phyloP scores from a whole-genome alignment of 2,329 filamentous ascomycete species.

The Colletotrichum kahawae region DNA sequence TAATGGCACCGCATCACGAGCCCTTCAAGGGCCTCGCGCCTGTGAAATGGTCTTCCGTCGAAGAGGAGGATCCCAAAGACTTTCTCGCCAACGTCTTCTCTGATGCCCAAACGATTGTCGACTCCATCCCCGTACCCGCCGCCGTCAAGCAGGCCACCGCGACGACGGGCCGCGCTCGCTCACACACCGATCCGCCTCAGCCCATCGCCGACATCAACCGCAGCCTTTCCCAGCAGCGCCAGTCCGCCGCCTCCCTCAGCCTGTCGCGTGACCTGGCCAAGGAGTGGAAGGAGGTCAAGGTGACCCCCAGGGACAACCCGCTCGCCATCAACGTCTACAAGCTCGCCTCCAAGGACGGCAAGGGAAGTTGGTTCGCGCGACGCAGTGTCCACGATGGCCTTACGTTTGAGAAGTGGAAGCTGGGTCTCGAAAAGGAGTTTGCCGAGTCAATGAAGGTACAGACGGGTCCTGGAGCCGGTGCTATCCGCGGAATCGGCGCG shows the following conservation, averaged over 20 bases:
- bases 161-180: slow-evolving; percentile 53
- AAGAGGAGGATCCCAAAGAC: slow-evolving; percentile 52
- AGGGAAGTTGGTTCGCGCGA: slow-evolving; percentile 88
- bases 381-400: slow-evolving; percentile 82
- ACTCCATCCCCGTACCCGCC: slow-evolving; percentile 70
- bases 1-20: slow-evolving; percentile 63
- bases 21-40: slow-evolving; percentile 63
- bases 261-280: slow-evolving; percentile 66
- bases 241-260: slow-evolving; percentile 52
- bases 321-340: slow-evolving; percentile 81
- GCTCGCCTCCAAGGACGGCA: slow-evolving; percentile 77
- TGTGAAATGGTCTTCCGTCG: slow-evolving; percentile 54
- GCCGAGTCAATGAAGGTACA: slow-evolving; percentile 75
- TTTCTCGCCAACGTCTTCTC: slow-evolving; percentile 67
- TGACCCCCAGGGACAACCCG: slow-evolving; percentile 75
- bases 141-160: slow-evolving; percentile 32
- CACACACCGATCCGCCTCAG: slow-evolving; percentile 61
- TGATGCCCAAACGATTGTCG: slow-evolving; percentile 72
- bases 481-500: slow-evolving; percentile 84
- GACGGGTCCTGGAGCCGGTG: slow-evolving; percentile 72
- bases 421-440: slow-evolving; percentile 80
- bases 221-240: slow-evolving; percentile 41
- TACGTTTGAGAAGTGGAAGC: slow-evolving; percentile 78
- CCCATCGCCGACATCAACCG: slow-evolving; percentile 55
- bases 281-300: slow-evolving; percentile 86